These are phyloP conservation scores for Penicillium sp. DNA, from an alignment of 2,329 filamentous ascomycete genomes.

Conservation along the genomic window DNA sequence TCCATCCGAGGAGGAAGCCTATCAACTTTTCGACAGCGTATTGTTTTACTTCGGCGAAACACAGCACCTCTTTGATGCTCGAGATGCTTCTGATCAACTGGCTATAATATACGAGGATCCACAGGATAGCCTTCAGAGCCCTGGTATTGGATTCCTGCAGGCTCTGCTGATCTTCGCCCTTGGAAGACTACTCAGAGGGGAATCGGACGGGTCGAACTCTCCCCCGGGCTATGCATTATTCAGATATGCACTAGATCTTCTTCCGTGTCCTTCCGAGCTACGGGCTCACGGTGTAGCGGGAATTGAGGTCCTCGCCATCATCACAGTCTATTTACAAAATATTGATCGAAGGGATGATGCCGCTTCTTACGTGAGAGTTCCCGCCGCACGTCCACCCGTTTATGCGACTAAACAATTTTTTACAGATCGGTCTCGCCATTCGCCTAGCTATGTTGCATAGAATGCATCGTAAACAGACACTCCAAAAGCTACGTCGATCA, in stretches of 20 bases:
- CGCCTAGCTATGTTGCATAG: slow-evolving; percentile 11
- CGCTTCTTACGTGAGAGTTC: slow-evolving; percentile 8
- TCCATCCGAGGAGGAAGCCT: slow-evolving; percentile 5
- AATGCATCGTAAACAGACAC: slow-evolving; percentile 8
- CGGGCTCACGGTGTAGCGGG: slow-evolving; percentile 10
- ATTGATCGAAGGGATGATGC: slow-evolving; percentile 13
- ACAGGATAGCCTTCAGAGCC: neutral
- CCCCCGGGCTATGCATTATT: slow-evolving; percentile 7
- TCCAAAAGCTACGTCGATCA: slow-evolving; percentile 8
- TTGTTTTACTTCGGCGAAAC: slow-evolving; percentile 14
- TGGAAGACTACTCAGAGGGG: slow-evolving; percentile 13
- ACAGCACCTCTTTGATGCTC: slow-evolving; percentile 16
- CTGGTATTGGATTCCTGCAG: slow-evolving; percentile 9
- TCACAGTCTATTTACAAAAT: slow-evolving; percentile 15
- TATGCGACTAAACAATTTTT: neutral
- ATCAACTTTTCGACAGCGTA: slow-evolving; percentile 12
- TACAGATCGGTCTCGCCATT: slow-evolving; percentile 11
- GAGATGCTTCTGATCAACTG: slow-evolving; percentile 13
- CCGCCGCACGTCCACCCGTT: too few relatives aligned
- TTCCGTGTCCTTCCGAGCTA: slow-evolving; percentile 8
- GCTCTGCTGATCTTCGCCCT: slow-evolving; percentile 11
- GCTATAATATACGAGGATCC: neutral
- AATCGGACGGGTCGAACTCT: neutral
- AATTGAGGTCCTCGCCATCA: slow-evolving; percentile 13
- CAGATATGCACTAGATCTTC: neutral